Evolutionary conservation across 176 grass and related monocot species (phyloP).

Genomic region (Pharus latifolius): DNA sequence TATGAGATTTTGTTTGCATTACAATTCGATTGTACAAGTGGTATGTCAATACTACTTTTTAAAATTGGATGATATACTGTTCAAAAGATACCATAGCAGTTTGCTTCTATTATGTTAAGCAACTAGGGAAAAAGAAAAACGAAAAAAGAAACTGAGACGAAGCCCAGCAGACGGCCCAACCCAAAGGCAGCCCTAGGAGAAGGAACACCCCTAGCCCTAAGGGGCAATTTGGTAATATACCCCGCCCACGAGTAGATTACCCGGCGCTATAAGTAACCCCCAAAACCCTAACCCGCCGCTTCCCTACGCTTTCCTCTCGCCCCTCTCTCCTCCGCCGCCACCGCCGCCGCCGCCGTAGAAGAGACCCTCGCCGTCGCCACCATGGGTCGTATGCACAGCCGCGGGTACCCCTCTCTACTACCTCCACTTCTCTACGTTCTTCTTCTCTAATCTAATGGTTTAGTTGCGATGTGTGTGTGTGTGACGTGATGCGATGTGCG

Average conservation of each 20-base stretch:
- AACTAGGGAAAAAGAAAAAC: no score
- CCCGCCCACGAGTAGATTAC: background rate
- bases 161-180: background rate
- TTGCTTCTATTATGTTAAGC: no score
- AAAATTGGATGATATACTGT: no score
- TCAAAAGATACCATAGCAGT: no score
- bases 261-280: constrained; percentile 1
- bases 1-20: no score
- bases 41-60: no score
- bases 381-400: constrained; percentile 96
- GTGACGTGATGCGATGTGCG: background rate
- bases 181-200: constrained; percentile 19
- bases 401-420: constrained; percentile 27
- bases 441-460: background rate
- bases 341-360: constrained; percentile 12
- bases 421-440: no score
- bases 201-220: background rate
- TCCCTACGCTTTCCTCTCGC: constrained; percentile 3
- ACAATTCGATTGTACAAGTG: no score
- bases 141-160: no score
- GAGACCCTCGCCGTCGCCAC: constrained; percentile 11
- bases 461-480: background rate
- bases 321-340: constrained; percentile 20
- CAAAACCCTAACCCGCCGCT: constrained; percentile 40
- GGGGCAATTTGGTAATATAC: constrained; percentile 3